These are phyloP conservation scores for Coemansia sp. DNA, from an alignment of 192 early-diverging fungal genomes.

Conservation along the genomic window DNA sequence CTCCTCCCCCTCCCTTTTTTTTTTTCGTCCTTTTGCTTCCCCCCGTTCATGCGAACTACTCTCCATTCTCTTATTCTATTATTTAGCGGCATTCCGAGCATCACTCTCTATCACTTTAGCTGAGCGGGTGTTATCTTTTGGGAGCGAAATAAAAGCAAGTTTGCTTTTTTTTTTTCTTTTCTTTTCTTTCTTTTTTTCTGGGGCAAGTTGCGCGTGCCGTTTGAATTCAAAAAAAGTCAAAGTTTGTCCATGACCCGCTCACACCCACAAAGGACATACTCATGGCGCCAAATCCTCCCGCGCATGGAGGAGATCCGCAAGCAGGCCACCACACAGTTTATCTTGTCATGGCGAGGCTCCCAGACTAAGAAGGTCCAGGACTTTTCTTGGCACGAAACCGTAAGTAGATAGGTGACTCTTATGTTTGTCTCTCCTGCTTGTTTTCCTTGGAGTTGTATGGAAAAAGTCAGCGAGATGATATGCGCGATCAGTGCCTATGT, in stretches of 20 bases:
- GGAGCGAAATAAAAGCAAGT: neutral
- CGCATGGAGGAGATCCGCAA: slow-evolving; percentile 53
- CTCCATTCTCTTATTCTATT: neutral
- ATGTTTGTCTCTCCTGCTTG: neutral
- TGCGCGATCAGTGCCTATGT: slow-evolving; percentile 1
- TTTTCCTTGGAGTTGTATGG: neutral
- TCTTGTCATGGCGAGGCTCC: slow-evolving; percentile 42
- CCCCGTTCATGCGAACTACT: neutral
- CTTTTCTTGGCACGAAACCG: slow-evolving; percentile 56
- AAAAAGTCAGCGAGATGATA: neutral
- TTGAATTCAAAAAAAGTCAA: slow-evolving; percentile 2
- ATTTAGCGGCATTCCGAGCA: slow-evolving; percentile 1
- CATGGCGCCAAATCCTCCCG: slow-evolving; percentile 52
- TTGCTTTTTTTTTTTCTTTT: neutral
- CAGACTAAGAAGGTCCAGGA: slow-evolving; percentile 19
- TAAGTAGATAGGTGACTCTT: slow-evolving; percentile 11
- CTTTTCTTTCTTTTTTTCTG: neutral
- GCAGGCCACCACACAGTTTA: slow-evolving; percentile 51
- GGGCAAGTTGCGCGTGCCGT: slow-evolving; percentile 1
- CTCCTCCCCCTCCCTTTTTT: neutral
- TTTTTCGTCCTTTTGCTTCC: slow-evolving; percentile 2
- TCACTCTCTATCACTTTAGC: neutral
- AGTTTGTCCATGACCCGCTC: slow-evolving; percentile 17
- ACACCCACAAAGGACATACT: slow-evolving; percentile 25
- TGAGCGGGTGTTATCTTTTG: neutral